phyloP scores from a whole-genome alignment of 2,329 filamentous ascomycete genomes.

The Exophiala bonariae region DNA sequence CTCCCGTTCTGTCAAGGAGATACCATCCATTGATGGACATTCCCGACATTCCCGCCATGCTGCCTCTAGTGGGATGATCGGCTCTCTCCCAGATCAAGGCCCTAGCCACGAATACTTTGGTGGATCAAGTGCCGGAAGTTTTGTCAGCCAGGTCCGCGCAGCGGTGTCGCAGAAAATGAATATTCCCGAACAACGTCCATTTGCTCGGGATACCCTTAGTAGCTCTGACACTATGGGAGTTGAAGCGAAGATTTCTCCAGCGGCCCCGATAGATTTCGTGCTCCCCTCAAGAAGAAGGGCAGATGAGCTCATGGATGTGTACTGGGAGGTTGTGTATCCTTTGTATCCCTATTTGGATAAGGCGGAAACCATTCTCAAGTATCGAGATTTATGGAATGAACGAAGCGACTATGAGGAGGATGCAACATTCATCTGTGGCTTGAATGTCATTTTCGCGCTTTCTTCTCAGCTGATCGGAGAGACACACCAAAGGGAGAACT shows the following conservation, averaged over 20 bases:
- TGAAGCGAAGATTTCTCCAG: too few species aligned
- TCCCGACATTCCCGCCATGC: slow-evolving; percentile 23
- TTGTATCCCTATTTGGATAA: slow-evolving; percentile 49
- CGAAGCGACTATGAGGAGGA: slow-evolving; percentile 44
- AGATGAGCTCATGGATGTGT: slow-evolving; percentile 46
- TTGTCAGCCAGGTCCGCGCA: slow-evolving; percentile 21
- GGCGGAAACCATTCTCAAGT: slow-evolving; percentile 1
- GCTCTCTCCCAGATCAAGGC: slow-evolving; percentile 42
- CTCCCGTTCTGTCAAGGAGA: neutral
- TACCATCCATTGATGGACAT: slow-evolving; percentile 1
- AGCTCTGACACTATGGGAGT: too few species aligned
- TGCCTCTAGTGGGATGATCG: slow-evolving; percentile 49
- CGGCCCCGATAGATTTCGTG: slow-evolving; percentile 38
- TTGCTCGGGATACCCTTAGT: too few species aligned
- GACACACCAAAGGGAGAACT: slow-evolving; percentile 41
- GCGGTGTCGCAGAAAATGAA: too few species aligned
- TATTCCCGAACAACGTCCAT: too few species aligned
- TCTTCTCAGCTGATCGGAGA: slow-evolving; percentile 46
- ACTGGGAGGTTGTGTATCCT: slow-evolving; percentile 50
- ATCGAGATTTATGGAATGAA: slow-evolving; percentile 28
- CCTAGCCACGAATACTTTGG: slow-evolving; percentile 48
- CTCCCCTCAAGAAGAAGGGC: slow-evolving; percentile 48
- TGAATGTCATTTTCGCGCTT: slow-evolving; percentile 51
- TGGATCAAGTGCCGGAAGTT: slow-evolving; percentile 49
- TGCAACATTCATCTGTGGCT: slow-evolving; percentile 43